Base-by-base conservation (phyloP, 2,329 filamentous ascomycete species). In the Epichloe festucae region DNA sequence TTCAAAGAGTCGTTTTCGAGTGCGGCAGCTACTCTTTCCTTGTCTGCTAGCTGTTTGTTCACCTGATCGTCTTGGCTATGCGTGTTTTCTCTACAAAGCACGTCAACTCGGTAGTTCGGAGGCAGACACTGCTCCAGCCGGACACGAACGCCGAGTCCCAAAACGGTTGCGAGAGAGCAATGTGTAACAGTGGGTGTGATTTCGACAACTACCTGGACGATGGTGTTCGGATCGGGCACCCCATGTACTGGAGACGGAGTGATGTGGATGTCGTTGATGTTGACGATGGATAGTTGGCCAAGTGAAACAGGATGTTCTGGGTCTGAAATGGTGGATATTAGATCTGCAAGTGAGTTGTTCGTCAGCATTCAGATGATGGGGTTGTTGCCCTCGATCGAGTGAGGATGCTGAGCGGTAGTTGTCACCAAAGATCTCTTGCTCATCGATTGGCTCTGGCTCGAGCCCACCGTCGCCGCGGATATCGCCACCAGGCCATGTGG, bases 171-270 rank as follows among this genome's bases (percentile, higher is more conserved):
- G 41, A 98, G 79, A 48, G 88, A 95, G 73, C 93, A 98, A 69
- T 97, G 93, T 15, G 91, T 94, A 63, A 97, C 93, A 27, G 93
- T 98, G 10, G 93, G 93, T 11, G 93, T 98, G 59, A 98, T 85
- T 62, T 95, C 81, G 43, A 98, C 89, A 3, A 84, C 78, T 38
- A 97, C 89, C 40, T 74, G 84, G 70, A 73, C 89, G 72, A 78
- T 78, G 63, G 63, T 81, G 70, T 73, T 70, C 15, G 73, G 68
- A 51, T 72, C 70, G 31, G 70, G 77, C 36, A 65, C 59, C 8
- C 65, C 65, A 38, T 62, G 54, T 0, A 62, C 52, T 5, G 67
- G 68, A n/a, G 67, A 63, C 8, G 70, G 69, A 10, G 70, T 73
- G 59, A 98, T 88, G 61, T 81, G 77, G 60, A 98, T 96, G 68